These are phyloP conservation scores for Cutaneotrichosporon sp. DNA, from an alignment of 1,284 basidiomycete genomes.

Conservation along the genomic window DNA sequence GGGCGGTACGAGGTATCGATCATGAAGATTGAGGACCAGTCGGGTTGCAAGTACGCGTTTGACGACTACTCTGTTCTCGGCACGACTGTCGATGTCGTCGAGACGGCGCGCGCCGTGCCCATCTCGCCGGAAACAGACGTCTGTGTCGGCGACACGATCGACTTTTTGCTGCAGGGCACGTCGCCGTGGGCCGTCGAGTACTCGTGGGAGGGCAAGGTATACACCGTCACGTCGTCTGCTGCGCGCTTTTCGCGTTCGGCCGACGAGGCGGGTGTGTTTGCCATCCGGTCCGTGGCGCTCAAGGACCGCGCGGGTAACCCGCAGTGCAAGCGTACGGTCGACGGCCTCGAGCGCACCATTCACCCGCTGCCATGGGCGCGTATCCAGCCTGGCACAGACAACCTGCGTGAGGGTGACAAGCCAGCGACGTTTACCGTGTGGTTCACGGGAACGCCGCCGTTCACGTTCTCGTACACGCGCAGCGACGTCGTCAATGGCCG, in stretches of 20 bases:
- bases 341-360: constrained; percentile 69
- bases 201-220: constrained; percentile 68
- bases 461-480: constrained; percentile 88
- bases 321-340: constrained; percentile 69
- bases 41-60: constrained; percentile 68
- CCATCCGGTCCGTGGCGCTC: constrained; percentile 78
- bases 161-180: constrained; percentile 88
- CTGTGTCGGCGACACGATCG: constrained; percentile 84
- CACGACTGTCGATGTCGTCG: constrained; percentile 81
- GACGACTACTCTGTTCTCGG: constrained; percentile 53
- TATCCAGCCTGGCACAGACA: constrained; percentile 80
- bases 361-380: constrained; percentile 81
- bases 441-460: constrained; percentile 84
- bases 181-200: constrained; percentile 96
- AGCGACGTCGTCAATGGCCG: constrained; percentile 43
- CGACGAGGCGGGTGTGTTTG: constrained; percentile 73
- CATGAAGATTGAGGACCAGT: constrained; percentile 67
- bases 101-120: constrained; percentile 85
- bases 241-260: constrained; percentile 79
- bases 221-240: constrained; percentile 67
- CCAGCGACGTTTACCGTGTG: constrained; percentile 81
- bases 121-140: constrained; percentile 72
- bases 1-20: constrained; percentile 75
- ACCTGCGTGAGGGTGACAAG: constrained; percentile 87
- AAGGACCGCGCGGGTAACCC: constrained; percentile 58